phyloP scores from a whole-genome alignment of 1,284 basidiomycete genomes.

The Sanguinoderma infundibulare region DNA sequence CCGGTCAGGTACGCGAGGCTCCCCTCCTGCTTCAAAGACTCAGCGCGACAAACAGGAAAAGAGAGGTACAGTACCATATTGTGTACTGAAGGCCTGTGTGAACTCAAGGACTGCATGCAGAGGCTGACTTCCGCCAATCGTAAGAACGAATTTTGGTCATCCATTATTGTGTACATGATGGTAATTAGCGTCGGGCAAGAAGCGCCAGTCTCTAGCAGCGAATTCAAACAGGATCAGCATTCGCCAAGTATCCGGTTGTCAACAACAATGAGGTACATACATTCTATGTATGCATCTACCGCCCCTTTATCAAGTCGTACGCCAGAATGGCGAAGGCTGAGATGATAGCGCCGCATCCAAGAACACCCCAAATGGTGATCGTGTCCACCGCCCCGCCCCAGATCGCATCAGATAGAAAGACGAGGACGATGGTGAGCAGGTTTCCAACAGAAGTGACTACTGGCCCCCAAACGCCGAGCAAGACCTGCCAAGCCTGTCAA shows the following conservation, averaged over 20 bases:
- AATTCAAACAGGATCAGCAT: not conserved
- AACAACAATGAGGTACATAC: not conserved
- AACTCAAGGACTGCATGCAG: no score
- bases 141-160: no score
- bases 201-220: not conserved
- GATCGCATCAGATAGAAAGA: slow-evolving; percentile 72
- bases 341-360: slow-evolving; percentile 74
- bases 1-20: no score
- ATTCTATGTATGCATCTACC: slow-evolving; percentile 15
- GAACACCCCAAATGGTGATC: slow-evolving; percentile 64
- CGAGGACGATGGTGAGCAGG: slow-evolving; percentile 83
- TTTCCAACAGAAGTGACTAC: slow-evolving; percentile 84
- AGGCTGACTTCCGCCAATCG: no score
- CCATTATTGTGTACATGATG: no score
- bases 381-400: slow-evolving; percentile 61
- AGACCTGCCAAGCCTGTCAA: slow-evolving; percentile 50
- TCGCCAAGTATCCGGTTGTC: not conserved
- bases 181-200: not conserved
- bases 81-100: no score
- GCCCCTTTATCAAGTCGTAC: slow-evolving; percentile 60
- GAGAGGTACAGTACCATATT: no score
- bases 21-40: no score
- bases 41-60: no score
- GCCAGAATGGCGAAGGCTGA: slow-evolving; percentile 75
- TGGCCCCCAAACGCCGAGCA: slow-evolving; percentile 84